A percentile compares a stretch with the other conserved stretches of the same genome.
Evolutionary conservation across 768 basidiomycete species (phyloP).

Genomic region (Cystofilobasidium capitatum): DNA sequence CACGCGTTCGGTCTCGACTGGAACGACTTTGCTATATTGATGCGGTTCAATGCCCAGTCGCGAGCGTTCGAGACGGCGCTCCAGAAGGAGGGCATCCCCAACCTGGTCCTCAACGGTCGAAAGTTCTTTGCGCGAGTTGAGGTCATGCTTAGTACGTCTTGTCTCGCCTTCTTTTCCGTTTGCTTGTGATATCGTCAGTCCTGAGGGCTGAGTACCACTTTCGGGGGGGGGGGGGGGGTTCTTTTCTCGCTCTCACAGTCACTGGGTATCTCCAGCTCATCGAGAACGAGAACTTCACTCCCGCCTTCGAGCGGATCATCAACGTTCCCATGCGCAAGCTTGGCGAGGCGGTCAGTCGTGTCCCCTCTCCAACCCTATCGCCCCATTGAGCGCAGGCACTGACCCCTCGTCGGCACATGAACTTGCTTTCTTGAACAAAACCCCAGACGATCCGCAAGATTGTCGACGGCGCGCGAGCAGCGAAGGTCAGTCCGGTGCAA

Average conservation of each 20-base stretch:
- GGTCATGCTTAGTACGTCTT: slow-evolving; percentile 34
- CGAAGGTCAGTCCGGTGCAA: background rate
- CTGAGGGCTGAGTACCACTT: too few relatives aligned
- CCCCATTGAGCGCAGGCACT: too few relatives aligned
- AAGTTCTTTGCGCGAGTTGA: slow-evolving; percentile 80
- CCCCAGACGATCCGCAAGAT: slow-evolving; percentile 9
- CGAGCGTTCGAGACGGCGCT: slow-evolving; percentile 63
- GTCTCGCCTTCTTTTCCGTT: background rate
- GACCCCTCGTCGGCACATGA: too few relatives aligned
- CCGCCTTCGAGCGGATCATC: slow-evolving; percentile 61
- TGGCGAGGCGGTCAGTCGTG: slow-evolving; percentile 58
- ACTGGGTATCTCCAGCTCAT: slow-evolving; percentile 72
- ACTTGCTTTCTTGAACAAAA: too few relatives aligned
- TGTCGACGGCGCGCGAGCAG: background rate
- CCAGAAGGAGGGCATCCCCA: slow-evolving; percentile 67
- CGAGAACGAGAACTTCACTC: slow-evolving; percentile 51
- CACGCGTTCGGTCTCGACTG: slow-evolving; percentile 63
- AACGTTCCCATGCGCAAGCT: slow-evolving; percentile 64
- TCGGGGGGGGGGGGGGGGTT: too few relatives aligned
- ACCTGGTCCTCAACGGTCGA: slow-evolving; percentile 35
- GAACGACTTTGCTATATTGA: slow-evolving; percentile 70
- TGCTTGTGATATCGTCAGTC: background rate
- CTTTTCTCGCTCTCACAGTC: slow-evolving; percentile 44
- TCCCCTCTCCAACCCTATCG: background rate
- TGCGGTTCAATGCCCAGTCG: slow-evolving; percentile 75